Base-by-base conservation (phyloP, 139 green algal species). In the Volvox reticuliferus region DNA sequence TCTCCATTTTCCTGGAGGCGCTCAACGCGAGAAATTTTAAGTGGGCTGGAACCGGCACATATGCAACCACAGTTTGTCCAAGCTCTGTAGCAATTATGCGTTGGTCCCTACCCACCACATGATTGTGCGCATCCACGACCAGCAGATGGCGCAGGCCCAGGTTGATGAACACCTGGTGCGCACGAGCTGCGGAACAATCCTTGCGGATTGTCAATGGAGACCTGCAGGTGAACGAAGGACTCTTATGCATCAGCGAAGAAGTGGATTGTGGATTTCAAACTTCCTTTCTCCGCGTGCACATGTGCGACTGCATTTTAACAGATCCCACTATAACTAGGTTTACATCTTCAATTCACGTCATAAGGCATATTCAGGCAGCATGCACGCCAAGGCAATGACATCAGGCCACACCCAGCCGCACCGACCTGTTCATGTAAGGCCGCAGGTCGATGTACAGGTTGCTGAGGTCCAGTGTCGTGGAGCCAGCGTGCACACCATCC, bases 141-240 rank as follows among this genome's bases (percentile, higher is more conserved):
- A 93, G 94, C 89, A 99, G 94, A 91, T 99, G 98, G 2, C 98
- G 96, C 92, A 99, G 95, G 0, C 96, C 97, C 79, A 99, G 94
- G 22, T 92, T 79, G 22, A 97, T 85, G 93, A 99, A 99, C 21
- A 98, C 89, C 89, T 94, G 90, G 92, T 97, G 94, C 28, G 94
- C 95, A 1, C 95, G 92, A 24, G 84, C 86, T 0, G 93, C 95
- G 0, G 87, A 93, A 87, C 87, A 95, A 71, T 97, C 94, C 79
- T 89, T 94, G 32, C 94, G 91, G 87, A 96, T 89, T 2, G 91
- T 94, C 30, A 96, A 88, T n/a, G 94, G 93, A 50, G 94, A 92
- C 24, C 75, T 77, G 87, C 80, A 77, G 63, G 81, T 55, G 44
- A 77, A 33, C 65, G 24, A 12, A 73, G 2, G 65, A 28, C 21